Conservation (phyloP, 2,329 filamentous ascomycete genomes). For the Botrytis cinerea region DNA sequence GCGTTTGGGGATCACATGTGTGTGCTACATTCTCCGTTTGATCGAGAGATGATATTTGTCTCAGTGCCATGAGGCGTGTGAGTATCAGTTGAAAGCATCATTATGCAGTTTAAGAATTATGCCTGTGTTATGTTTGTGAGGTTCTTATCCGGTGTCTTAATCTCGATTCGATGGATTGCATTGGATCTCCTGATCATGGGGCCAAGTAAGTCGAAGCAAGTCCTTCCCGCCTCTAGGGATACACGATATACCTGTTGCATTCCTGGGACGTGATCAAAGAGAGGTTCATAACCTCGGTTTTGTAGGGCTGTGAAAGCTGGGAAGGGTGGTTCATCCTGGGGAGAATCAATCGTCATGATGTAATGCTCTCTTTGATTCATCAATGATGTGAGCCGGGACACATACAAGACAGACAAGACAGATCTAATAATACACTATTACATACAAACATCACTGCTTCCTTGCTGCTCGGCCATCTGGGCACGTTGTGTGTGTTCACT, state of each 20-base stretch:
- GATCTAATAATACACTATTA: neutral
- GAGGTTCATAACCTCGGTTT: neutral
- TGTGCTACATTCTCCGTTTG: conserved; percentile 3
- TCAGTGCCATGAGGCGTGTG: conserved; percentile 1
- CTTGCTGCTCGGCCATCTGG: neutral
- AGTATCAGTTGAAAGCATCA: conserved; percentile 16
- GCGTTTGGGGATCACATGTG: neutral
- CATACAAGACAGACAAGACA: neutral
- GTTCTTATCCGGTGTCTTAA: neutral
- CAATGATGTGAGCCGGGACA: neutral
- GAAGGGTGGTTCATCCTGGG: neutral
- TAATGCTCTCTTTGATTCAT: neutral
- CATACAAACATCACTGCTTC: neutral
- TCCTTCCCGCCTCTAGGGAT: neutral
- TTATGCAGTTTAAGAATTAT: neutral
- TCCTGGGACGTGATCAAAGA: neutral
- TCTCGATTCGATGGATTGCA: neutral
- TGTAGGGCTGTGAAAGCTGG: neutral
- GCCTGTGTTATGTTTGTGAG: neutral
- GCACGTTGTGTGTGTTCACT: neutral
- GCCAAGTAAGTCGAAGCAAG: neutral
- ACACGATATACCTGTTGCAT: neutral
- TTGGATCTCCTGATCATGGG: conserved; percentile 3
- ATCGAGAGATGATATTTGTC: conserved; percentile 6
- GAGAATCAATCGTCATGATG: neutral